Conservation (phyloP, 768 basidiomycete genomes). For the Suillus decipiens region DNA sequence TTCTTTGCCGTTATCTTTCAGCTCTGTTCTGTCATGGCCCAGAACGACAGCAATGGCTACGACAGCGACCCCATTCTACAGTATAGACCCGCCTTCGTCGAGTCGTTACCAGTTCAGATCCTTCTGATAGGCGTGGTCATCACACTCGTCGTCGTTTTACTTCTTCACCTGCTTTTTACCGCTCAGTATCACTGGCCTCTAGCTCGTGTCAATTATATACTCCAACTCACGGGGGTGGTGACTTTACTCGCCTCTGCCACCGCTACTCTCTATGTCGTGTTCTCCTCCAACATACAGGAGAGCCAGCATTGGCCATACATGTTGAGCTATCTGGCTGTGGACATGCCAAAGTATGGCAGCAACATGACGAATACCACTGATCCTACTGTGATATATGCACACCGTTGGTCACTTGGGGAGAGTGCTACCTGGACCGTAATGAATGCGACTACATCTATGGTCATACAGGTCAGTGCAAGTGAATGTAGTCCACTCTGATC, state of each 20-base stretch:
- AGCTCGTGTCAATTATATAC: slow-evolving; percentile 86
- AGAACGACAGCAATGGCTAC: slow-evolving; percentile 18
- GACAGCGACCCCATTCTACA: slow-evolving; percentile 70
- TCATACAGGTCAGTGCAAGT: slow-evolving; percentile 71
- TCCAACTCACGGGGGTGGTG: slow-evolving; percentile 83
- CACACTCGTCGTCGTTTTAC: slow-evolving; percentile 80
- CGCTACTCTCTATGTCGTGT: slow-evolving; percentile 76
- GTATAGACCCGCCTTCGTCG: slow-evolving; percentile 79
- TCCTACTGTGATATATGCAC: slow-evolving; percentile 26
- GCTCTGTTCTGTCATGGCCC: slow-evolving; percentile 25
- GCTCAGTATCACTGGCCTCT: slow-evolving; percentile 96
- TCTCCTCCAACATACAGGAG: slow-evolving; percentile 57
- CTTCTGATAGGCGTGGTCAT: slow-evolving; percentile 82
- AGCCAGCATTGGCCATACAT: slow-evolving; percentile 92
- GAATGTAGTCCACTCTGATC: neutral
- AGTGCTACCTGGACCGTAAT: slow-evolving; percentile 83
- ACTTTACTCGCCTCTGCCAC: slow-evolving; percentile 77
- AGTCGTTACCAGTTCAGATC: slow-evolving; percentile 90
- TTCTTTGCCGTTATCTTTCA: slow-evolving; percentile 13
- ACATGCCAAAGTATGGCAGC: slow-evolving; percentile 46
- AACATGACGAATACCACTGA: slow-evolving; percentile 24
- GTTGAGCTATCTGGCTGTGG: slow-evolving; percentile 87
- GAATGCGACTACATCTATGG: slow-evolving; percentile 79
- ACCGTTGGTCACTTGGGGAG: slow-evolving; percentile 62
- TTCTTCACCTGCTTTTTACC: slow-evolving; percentile 93